Base-by-base conservation (phyloP, 345 rosid species). In the Hibiscus tridactylites region DNA sequence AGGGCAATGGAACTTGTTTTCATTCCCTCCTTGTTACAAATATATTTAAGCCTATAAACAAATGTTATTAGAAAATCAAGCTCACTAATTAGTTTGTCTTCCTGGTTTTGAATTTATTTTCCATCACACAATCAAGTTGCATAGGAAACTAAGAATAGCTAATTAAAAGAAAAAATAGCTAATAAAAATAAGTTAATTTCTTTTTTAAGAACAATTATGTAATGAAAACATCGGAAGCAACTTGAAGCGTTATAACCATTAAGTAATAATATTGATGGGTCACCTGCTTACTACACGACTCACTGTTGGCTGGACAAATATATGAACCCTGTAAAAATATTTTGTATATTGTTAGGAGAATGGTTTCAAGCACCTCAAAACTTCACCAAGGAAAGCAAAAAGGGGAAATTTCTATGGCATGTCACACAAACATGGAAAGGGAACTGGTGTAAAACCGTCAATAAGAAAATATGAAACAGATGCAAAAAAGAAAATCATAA, bases 241-340 rank as follows among this genome's bases (percentile, higher is more conserved):
- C 49, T 50, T 47, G 57, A 68, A 73, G 37, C 47, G 42, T 29
- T 8, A 56, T 10, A 70, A 57, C 31, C 65, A 68, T 6, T 9
- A 69, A 61, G 65, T 15, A 53, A 46, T 19, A 71, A 35, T 15
- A 58, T n/a, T 39, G 64, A 49, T 10, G 17, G 68, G 61, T 19
- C 61, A 95, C 99, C 99, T 91, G 90, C 85, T 92, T 75, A 89
- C 97, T 53, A 90, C 89, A 70, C 97, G 93, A 77, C 82, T 87
- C 69, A 89, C 84, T 53, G 99, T 85, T 64, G 99, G 99, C 79
- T 84, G 99, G 72, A 86, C 88, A 84, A 95, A 92, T 78, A 84
- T 77, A 80, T 90, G 97, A 82, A 95, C 91, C 97, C 99, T 95
- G 95, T 56, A 68, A 76, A 75, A 50, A 39, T 68, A 42, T 28